These are phyloP conservation scores for Lachnellula occidentalis DNA, from an alignment of 2,329 filamentous ascomycete species.

Conservation along the genomic window DNA sequence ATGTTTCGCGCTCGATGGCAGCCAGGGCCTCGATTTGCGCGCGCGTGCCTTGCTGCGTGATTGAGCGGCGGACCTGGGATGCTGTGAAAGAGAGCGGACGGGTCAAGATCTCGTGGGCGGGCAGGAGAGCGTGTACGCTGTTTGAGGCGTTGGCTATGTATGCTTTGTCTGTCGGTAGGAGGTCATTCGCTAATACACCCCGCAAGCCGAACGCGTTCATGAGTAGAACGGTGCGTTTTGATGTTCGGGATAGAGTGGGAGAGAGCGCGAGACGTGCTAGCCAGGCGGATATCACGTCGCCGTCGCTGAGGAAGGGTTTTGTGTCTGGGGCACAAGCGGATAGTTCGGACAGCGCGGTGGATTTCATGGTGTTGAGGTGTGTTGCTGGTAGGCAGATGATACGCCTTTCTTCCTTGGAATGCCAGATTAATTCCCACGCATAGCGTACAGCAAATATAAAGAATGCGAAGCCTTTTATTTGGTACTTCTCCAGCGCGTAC, in stretches of 20 bases:
- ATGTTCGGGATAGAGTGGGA: slow-evolving; percentile 18
- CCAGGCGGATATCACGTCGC: slow-evolving; percentile 42
- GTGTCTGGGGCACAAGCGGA: background rate
- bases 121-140: slow-evolving; percentile 24
- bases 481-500: slow-evolving; percentile 24
- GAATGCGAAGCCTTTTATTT: slow-evolving; percentile 27
- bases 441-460: slow-evolving; percentile 33
- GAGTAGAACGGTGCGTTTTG: slow-evolving; percentile 32
- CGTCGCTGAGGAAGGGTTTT: slow-evolving; percentile 40
- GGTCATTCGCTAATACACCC: slow-evolving; percentile 26
- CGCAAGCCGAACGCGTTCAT: slow-evolving; percentile 38
- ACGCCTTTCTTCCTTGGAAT: slow-evolving; percentile 31
- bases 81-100: slow-evolving; percentile 29
- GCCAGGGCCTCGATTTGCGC: slow-evolving; percentile 34
- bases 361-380: slow-evolving; percentile 29
- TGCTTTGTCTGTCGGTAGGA: slow-evolving; percentile 24
- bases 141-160: slow-evolving; percentile 28
- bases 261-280: slow-evolving; percentile 29
- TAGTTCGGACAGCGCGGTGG: slow-evolving; percentile 31
- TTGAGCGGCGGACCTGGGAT: slow-evolving; percentile 28
- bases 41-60: slow-evolving; percentile 33
- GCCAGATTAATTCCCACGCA: slow-evolving; percentile 31
- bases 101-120: slow-evolving; percentile 22
- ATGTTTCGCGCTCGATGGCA: slow-evolving; percentile 20
- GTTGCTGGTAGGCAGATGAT: slow-evolving; percentile 36